A percentile compares a stretch with the other conserved stretches of the same genome.
Conservation (phyloP, 176 grass and related monocot genomes). For the Zizania latifolia region DNA sequence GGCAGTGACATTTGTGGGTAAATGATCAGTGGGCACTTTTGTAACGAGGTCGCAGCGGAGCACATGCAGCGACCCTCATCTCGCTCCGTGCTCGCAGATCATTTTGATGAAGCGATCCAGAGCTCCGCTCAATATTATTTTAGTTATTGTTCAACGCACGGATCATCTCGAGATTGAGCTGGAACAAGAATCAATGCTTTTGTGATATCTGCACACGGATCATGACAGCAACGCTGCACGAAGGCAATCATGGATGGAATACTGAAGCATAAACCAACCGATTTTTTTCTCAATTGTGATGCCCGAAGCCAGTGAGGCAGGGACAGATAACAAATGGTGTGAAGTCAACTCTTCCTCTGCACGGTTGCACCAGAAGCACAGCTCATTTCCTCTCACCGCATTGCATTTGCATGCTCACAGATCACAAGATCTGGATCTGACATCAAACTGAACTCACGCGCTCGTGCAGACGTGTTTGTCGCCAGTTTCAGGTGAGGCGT, state of each 20-base stretch:
- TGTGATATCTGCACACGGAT: too few species aligned
- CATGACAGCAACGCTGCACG: too few species aligned
- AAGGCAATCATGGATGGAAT: not conserved
- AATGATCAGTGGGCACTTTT: too few species aligned
- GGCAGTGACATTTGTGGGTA: too few species aligned
- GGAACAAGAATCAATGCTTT: not conserved
- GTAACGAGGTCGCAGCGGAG: too few species aligned
- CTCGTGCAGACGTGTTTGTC: not conserved
- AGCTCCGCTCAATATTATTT: too few species aligned
- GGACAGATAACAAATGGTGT: not conserved
- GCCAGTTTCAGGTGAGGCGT: not conserved
- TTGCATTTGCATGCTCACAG: not conserved
- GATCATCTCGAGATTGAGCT: not conserved
- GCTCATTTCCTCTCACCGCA: not conserved
- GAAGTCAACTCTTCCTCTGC: conserved; percentile 9
- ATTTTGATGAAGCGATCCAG: too few species aligned
- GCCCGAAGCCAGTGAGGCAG: too few species aligned
- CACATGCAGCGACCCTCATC: too few species aligned
- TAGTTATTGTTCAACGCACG: not conserved
- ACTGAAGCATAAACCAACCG: not conserved
- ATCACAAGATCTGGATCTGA: not conserved
- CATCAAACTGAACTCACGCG: conserved; percentile 3
- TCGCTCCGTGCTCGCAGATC: too few species aligned
- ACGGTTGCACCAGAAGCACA: not conserved
- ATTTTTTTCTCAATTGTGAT: too few species aligned